phyloP scores from a whole-genome alignment of 768 basidiomycete species.

The Psilocybe tampanensis region DNA sequence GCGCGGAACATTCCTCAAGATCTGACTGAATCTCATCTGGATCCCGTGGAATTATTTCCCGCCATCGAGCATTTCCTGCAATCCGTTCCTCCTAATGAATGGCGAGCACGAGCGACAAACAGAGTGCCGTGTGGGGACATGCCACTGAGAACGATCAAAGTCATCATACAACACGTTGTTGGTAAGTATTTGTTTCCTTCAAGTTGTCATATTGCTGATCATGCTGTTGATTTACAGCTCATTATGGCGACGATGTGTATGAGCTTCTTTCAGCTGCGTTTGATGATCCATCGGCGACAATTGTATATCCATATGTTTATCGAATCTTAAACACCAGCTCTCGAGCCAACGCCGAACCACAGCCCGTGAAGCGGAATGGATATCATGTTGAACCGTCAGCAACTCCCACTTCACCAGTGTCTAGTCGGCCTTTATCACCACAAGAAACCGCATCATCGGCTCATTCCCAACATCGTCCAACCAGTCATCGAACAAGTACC shows the following conservation, averaged over 20 bases:
- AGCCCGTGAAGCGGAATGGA: conserved; percentile 33
- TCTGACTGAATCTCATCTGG: conserved; percentile 75
- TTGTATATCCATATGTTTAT: conserved; percentile 95
- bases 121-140: conserved; percentile 96
- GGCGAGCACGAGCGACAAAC: conserved; percentile 89
- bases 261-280: conserved; percentile 89
- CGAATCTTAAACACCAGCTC: conserved; percentile 79
- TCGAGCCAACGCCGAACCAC: conserved; percentile 32
- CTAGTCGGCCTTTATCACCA: conserved; percentile 74
- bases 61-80: conserved; percentile 94
- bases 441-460: conserved; percentile 56
- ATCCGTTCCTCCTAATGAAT: conserved; percentile 93
- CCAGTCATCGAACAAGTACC: conserved; percentile 68
- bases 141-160: conserved; percentile 97
- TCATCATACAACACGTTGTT: conserved; percentile 96
- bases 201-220: background rate
- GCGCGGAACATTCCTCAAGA: conserved; percentile 94
- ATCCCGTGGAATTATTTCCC: conserved; percentile 87
- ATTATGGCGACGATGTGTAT: conserved; percentile 88
- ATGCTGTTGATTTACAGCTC: conserved; percentile 45
- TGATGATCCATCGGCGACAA: conserved; percentile 96
- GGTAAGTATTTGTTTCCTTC: conserved; percentile 54
- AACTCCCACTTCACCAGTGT: conserved; percentile 57
- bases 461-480: conserved; percentile 56
- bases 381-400: conserved; percentile 39